Percentiles rank a stretch among this genome's conserved stretches.
Evolutionary conservation across 805 yeast genomes (phyloP).

Genomic region (Yamadazyma kitorensis): DNA sequence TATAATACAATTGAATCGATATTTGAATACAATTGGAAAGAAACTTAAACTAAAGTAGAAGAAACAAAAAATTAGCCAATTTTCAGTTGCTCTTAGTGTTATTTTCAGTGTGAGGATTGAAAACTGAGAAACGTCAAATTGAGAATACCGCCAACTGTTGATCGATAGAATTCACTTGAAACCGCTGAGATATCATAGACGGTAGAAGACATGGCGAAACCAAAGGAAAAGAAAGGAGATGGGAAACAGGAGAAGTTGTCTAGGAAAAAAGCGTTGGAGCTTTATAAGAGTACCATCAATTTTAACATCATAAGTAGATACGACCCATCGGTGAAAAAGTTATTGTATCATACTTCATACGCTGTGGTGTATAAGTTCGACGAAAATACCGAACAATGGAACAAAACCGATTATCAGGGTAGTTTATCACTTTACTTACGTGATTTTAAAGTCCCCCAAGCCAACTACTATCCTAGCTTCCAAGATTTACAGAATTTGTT

Average conservation of each 20-base stretch:
- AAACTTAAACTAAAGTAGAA: too few relatives aligned
- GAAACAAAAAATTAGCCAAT: too few relatives aligned
- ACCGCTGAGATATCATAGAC: too few relatives aligned
- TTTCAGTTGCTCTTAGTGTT: too few relatives aligned
- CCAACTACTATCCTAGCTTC: slow-evolving; percentile 12
- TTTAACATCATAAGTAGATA: slow-evolving; percentile 76
- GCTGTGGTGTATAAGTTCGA: slow-evolving; percentile 68
- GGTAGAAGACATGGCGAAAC: slow-evolving; percentile 14
- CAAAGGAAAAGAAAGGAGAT: slow-evolving; percentile 4
- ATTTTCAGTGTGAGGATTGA: too few relatives aligned
- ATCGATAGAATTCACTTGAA: too few relatives aligned
- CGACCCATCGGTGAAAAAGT: slow-evolving; percentile 67
- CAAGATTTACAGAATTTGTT: slow-evolving; percentile 45
- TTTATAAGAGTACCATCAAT: slow-evolving; percentile 66
- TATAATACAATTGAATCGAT: too few relatives aligned
- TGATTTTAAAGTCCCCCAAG: slow-evolving; percentile 31
- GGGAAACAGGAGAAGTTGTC: slow-evolving; percentile 34
- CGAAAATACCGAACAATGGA: slow-evolving; percentile 60
- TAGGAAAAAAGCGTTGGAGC: slow-evolving; percentile 48
- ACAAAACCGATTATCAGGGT: slow-evolving; percentile 67
- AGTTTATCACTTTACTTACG: slow-evolving; percentile 64
- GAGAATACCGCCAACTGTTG: too few relatives aligned
- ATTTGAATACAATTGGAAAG: too few relatives aligned
- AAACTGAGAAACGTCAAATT: too few relatives aligned
- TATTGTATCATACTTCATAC: slow-evolving; percentile 67